phyloP scores from a whole-genome alignment of 2,329 filamentous ascomycete species.

The Coccinonectria pachysandricola region DNA sequence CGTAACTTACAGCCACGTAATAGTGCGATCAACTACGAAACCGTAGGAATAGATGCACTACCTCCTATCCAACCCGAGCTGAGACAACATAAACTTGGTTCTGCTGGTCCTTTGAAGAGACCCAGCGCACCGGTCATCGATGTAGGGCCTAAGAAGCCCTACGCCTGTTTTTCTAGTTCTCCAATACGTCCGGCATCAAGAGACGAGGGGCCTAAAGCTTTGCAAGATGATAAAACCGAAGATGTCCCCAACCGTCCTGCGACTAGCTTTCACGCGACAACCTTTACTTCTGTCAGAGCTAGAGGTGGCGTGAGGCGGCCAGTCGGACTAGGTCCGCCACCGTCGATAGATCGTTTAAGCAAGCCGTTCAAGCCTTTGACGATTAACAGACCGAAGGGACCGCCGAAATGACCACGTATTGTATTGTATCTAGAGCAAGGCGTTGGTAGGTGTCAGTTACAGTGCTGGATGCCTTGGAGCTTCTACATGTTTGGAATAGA shows the following conservation, averaged over 20 bases:
- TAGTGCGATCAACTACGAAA: no score
- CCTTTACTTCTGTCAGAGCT: slow-evolving; percentile 30
- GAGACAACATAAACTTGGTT: slow-evolving; percentile 33
- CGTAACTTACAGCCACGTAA: no score
- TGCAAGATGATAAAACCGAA: no score
- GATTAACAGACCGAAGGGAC: slow-evolving; percentile 32
- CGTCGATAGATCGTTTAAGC: slow-evolving; percentile 39
- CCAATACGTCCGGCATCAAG: slow-evolving; percentile 27
- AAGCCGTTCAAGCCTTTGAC: slow-evolving; percentile 50
- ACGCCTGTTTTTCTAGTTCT: slow-evolving; percentile 50
- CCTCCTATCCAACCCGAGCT: slow-evolving; percentile 20
- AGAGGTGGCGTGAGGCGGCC: slow-evolving; percentile 33
- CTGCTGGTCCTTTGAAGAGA: slow-evolving; percentile 24
- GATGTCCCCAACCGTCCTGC: slow-evolving; percentile 22
- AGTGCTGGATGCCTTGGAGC: slow-evolving; percentile 1
- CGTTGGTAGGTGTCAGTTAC: background rate
- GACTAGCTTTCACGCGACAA: slow-evolving; percentile 42
- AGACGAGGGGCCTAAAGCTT: no score
- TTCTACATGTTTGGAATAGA: no score
- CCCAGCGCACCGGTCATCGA: slow-evolving; percentile 21
- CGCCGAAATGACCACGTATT: slow-evolving; percentile 5
- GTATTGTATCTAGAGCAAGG: background rate
- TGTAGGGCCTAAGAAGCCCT: slow-evolving; percentile 30
- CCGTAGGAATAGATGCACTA: no score
- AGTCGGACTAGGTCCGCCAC: slow-evolving; percentile 33